Conservation (phyloP, 805 yeast species). For the Cyberlindnera euphorbiiphila region DNA sequence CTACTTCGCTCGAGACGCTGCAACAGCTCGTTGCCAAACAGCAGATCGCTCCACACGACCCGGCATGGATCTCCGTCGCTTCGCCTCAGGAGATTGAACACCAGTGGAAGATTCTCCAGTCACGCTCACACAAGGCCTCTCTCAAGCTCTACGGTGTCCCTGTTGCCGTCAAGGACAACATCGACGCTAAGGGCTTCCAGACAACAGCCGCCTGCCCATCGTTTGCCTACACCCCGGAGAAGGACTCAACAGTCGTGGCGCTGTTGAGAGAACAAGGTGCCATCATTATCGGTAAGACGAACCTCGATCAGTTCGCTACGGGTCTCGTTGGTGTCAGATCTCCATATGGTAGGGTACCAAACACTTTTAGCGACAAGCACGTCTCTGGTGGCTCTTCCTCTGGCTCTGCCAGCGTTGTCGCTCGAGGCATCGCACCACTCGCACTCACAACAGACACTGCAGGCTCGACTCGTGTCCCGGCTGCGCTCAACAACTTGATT, state of each 20-base stretch:
- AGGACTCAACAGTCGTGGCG: conserved; percentile 72
- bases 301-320: conserved; percentile 95
- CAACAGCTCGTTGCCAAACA: conserved; percentile 44
- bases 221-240: conserved; percentile 60
- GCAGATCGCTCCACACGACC: conserved; percentile 48
- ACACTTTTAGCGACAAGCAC: conserved; percentile 69
- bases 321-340: conserved; percentile 95
- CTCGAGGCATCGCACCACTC: conserved; percentile 83
- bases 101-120: conserved; percentile 77
- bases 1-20: conserved; percentile 52
- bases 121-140: conserved; percentile 47
- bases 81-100: conserved; percentile 55
- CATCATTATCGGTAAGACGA: conserved; percentile 88
- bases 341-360: conserved; percentile 88
- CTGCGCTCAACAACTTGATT: conserved; percentile 84
- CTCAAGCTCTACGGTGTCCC: conserved; percentile 91
- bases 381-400: conserved; percentile 96
- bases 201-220: conserved; percentile 98
- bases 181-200: conserved; percentile 74
- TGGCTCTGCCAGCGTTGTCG: conserved; percentile 92
- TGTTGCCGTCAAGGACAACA: conserved; percentile 90
- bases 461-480: conserved; percentile 97
- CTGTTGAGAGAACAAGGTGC: conserved; percentile 88
- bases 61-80: conserved; percentile 90
- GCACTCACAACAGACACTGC: conserved; percentile 97